Evolutionary conservation across 2,329 filamentous ascomycete genomes (phyloP), one percentile per base, ranked within the genome.

Genomic region (Pseudophaeomoniella oleicola): DNA sequence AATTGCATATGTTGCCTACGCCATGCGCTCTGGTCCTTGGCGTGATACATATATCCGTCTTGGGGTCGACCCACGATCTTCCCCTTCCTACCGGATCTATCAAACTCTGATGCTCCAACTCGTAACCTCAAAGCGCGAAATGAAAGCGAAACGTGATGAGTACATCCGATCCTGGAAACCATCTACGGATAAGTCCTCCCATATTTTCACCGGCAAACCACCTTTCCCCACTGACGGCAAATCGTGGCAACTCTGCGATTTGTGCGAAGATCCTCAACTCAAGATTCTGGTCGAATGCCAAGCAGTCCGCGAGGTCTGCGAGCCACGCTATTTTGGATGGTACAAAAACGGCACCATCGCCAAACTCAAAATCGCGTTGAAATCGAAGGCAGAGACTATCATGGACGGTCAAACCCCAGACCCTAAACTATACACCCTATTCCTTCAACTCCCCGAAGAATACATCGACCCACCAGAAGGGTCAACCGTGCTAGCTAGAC

Each of bases 221-320:
- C 59, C 69, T 2, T 74, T 88, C 37, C 74, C 75, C 12, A 71
- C 73, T 1, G 86, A 94, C 50, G 86, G 86, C 29, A 90, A 90
- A 50, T 78, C 90, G 35, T 98, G 86, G 81, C 90, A 96, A 63
- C 72, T 92, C 16, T 93, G 86, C 60, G 90, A 98, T 55, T 79
- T 96, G 37, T 27, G 22, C n/a, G 22, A 27, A 27, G 88, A 96
- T 49, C 82, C 85, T 0, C 52, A 87, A 1, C 64, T 96, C 1
- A 62, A 64, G 1, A 56, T 64, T 9, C 61, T 94, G 3, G 65
- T 76, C 0, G 66, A 74, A 4, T 51, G 67, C 2, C 54, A 45
- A 2, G 58, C 71, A 39, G 58, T 81, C 15, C 69, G 76, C 3
- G 51, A 62, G 0, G 60, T 63, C 6, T 81, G 74, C 55, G 75